These are phyloP conservation scores for Daldinia vernicosa DNA, from an alignment of 495 filamentous ascomycete genomes.

Conservation along the genomic window DNA sequence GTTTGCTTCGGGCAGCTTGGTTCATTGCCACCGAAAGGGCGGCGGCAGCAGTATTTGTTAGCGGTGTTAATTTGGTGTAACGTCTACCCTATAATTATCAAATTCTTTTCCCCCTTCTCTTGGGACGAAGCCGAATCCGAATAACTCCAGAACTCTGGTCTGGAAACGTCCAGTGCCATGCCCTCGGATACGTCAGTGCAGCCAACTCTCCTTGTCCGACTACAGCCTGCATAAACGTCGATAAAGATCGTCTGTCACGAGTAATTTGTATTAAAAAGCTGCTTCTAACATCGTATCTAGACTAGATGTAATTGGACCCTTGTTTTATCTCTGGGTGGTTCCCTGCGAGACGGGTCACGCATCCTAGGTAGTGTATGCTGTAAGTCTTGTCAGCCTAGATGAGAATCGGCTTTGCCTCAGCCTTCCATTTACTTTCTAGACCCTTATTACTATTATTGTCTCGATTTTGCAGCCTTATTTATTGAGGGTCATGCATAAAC, in stretches of 20 bases:
- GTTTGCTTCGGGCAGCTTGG: slow-evolving; percentile 28
- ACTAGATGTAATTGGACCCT: slow-evolving; percentile 12
- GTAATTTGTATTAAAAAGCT: slow-evolving; percentile 16
- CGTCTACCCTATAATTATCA: slow-evolving; percentile 17
- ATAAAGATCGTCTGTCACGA: slow-evolving; percentile 9
- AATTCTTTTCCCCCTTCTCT: slow-evolving; percentile 7
- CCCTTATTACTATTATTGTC: slow-evolving; percentile 25
- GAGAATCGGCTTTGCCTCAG: slow-evolving; percentile 18
- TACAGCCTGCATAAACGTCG: slow-evolving; percentile 14
- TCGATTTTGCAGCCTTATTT: slow-evolving; percentile 22
- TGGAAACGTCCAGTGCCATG: slow-evolving; percentile 13
- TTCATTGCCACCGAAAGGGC: slow-evolving; percentile 29
- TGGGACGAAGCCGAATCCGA: slow-evolving; percentile 16
- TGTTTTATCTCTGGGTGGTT: slow-evolving; percentile 5
- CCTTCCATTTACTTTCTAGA: slow-evolving; percentile 1
- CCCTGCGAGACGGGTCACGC: neutral
- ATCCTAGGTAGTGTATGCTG: neutral
- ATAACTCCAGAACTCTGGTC: slow-evolving; percentile 2
- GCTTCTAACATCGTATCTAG: slow-evolving; percentile 4
- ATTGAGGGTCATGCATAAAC: neutral
- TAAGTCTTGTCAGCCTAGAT: slow-evolving; percentile 26
- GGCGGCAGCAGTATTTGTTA: slow-evolving; percentile 14
- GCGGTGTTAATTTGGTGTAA: slow-evolving; percentile 23
- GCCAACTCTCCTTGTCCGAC: slow-evolving; percentile 12
- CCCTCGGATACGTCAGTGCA: slow-evolving; percentile 6